Evolutionary conservation across 495 filamentous ascomycete genomes (phyloP).

Genomic region (Penicillium goetzii): DNA sequence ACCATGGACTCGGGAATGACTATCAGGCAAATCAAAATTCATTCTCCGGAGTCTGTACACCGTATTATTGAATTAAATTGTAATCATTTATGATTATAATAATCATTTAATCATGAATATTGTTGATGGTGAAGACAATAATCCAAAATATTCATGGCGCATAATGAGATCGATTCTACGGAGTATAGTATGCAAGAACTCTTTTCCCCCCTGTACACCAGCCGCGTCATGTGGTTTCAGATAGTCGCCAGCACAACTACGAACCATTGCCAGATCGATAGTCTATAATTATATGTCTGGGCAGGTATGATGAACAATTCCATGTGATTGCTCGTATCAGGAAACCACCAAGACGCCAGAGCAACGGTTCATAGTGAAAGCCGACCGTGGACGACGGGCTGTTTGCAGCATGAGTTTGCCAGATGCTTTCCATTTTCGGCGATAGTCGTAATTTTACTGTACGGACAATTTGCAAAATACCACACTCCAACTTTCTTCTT

Average conservation of each 20-base stretch:
- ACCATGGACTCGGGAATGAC: slow-evolving; percentile 14
- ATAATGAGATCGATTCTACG: not conserved
- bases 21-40: slow-evolving; percentile 5
- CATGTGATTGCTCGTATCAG: slow-evolving; percentile 20
- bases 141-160: not conserved
- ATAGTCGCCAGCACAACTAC: slow-evolving; percentile 16
- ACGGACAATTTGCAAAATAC: not conserved
- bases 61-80: not conserved
- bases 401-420: slow-evolving; percentile 15
- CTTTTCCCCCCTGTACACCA: not conserved
- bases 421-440: slow-evolving; percentile 2
- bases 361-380: slow-evolving; percentile 1
- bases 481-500: not conserved
- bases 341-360: not conserved
- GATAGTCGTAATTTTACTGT: not conserved
- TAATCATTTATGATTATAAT: not conserved
- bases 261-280: not conserved
- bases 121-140: not conserved
- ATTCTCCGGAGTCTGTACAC: slow-evolving; percentile 2
- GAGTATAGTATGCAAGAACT: not conserved
- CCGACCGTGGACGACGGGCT: slow-evolving; percentile 18
- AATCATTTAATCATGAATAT: not conserved
- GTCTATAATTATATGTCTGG: slow-evolving; percentile 3
- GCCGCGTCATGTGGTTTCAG: slow-evolving; percentile 30
- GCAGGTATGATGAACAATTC: not conserved